Evolutionary conservation across 208 protist genomes (phyloP), one percentile per base, ranked within the genome.

Genomic region (Wallacemonas sp.): DNA sequence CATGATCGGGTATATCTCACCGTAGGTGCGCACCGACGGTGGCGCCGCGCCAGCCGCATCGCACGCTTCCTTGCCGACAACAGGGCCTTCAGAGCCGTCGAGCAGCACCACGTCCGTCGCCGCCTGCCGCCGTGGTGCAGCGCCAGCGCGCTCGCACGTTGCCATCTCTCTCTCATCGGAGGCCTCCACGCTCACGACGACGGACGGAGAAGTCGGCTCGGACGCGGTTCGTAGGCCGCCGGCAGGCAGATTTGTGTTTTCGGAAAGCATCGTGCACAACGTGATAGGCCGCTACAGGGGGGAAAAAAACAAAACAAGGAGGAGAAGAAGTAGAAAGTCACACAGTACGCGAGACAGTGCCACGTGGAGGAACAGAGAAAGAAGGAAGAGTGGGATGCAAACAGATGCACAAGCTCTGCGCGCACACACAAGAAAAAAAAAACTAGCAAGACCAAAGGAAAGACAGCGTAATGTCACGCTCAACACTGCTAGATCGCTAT

Each of bases 1-100:
- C 82, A 89, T 89, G 67, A 83, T 83, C 3, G 78, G 72, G 61
- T 82, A 85, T 23, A 81, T 59, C 14, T 83, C 75, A 3, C 73
- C 76, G 76, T 86, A 78, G 36, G 33, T 81, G 55, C 74, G 65
- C 14, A 22, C n/a, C 3, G 31, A 7, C 8, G 4, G 31, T 14
- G 52, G 31, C 31, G 7, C 52, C 11, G 26, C 31, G 4, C 52
- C 31, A 8, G 31, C 5, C 25, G 48, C 38, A 38, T 57, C 66
- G 50, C 46, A 16, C 54, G 59, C 73, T 28, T 70, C 63, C 3
- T 32, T 33, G 38, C 23, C 28, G 12, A 42, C 33, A 16, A 64
- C 50, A 4, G 36, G 20, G 11, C 31, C 39, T n/a, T 36, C 32
- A 16, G 67, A 50, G 45, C 52, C 44, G 50, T 75, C 46, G 8